Conservation (phyloP, 2,329 filamentous ascomycete genomes). For the Emergomyces orientalis region DNA sequence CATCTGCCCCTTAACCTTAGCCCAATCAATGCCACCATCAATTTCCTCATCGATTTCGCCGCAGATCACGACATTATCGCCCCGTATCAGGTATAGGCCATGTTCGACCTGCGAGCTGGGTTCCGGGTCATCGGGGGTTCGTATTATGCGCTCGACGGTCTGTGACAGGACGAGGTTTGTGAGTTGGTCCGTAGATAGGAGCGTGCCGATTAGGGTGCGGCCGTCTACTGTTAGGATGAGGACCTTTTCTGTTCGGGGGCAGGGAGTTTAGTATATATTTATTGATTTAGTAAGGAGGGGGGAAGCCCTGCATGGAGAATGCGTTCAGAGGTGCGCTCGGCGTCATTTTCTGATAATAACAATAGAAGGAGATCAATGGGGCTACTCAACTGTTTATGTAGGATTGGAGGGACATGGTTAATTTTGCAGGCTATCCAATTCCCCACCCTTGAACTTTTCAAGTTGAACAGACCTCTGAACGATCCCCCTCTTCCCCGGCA, state of each 20-base stretch:
- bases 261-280: background rate
- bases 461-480: background rate
- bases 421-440: background rate
- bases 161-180: constrained; percentile 84
- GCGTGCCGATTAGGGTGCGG: constrained; percentile 70
- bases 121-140: constrained; percentile 71
- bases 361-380: background rate
- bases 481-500: background rate
- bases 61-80: constrained; percentile 87
- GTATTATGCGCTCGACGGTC: constrained; percentile 83
- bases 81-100: constrained; percentile 83
- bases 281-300: constrained; percentile 10
- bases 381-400: constrained; percentile 43
- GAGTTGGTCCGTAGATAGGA: constrained; percentile 78
- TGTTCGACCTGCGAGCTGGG: constrained; percentile 70
- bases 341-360: background rate
- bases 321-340: background rate
- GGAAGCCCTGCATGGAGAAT: constrained; percentile 1
- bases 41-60: constrained; percentile 83
- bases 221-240: constrained; percentile 87
- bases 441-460: background rate
- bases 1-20: constrained; percentile 72
- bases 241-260: constrained; percentile 62
- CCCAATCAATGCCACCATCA: constrained; percentile 87
- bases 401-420: constrained; percentile 43